phyloP scores from a whole-genome alignment of 2,329 filamentous ascomycete genomes.

The Colletotrichum sp. region DNA sequence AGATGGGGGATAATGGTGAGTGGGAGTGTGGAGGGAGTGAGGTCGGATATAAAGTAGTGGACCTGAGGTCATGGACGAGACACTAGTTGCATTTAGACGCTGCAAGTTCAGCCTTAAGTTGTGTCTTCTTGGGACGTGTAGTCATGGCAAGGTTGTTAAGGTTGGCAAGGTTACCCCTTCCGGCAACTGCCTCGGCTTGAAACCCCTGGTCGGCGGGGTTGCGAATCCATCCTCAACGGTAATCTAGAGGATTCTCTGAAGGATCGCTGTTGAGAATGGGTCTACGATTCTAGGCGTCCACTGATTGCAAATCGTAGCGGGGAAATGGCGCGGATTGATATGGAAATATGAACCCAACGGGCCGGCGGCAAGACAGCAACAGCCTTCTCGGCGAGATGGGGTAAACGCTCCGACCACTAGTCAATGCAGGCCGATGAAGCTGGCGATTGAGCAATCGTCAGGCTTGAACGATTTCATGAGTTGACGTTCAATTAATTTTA shows the following conservation, averaged over 20 bases:
- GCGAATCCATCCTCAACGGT: neutral
- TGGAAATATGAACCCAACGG: neutral
- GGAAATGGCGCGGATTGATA: neutral
- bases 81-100: neutral
- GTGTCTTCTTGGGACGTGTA: neutral
- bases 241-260: neutral
- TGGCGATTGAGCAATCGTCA: neutral
- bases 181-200: conserved; percentile 1
- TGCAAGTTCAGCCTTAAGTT: neutral
- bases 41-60: conserved; percentile 1
- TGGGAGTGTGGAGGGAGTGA: neutral
- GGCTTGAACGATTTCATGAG: neutral
- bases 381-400: neutral
- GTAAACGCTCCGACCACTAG: neutral
- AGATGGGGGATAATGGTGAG: neutral
- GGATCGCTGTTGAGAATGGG: neutral
- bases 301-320: neutral
- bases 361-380: neutral
- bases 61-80: conserved; percentile 9
- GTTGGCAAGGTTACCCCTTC: neutral
- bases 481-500: neutral
- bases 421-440: neutral
- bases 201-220: neutral
- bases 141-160: neutral
- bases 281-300: neutral